phyloP scores from a whole-genome alignment of 1,284 basidiomycete species.

The Rhodotorula sp. region DNA sequence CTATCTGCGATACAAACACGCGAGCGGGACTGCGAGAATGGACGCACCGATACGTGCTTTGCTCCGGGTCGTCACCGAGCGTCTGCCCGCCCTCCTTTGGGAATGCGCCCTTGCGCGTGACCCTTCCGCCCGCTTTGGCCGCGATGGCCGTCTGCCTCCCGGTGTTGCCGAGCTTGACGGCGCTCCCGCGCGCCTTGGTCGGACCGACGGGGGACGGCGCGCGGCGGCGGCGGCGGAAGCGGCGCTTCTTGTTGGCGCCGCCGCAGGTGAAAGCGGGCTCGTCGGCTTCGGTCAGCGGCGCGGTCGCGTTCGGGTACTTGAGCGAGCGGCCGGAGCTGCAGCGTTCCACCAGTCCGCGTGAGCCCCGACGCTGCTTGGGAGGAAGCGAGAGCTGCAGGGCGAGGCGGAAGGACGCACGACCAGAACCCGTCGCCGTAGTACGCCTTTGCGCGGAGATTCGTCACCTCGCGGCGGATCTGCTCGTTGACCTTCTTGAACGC shows the following conservation, averaged over 20 bases:
- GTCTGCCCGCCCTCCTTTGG: constrained; percentile 11
- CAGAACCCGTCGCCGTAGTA: constrained; percentile 41
- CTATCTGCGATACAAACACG: background rate
- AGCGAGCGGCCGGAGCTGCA: constrained; percentile 11
- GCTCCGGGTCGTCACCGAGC: constrained; percentile 15
- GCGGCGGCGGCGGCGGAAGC: background rate
- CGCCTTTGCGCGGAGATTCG: constrained; percentile 6
- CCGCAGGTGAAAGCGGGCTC: constrained; percentile 20
- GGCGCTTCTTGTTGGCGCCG: constrained; percentile 8
- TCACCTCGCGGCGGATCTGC: constrained; percentile 23
- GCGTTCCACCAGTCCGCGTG: too few relatives aligned
- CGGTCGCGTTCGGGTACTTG: background rate
- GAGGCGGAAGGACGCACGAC: constrained; percentile 7
- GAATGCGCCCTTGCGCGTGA: constrained; percentile 25
- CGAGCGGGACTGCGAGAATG: background rate
- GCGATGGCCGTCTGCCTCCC: constrained; percentile 33
- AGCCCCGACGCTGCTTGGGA: too few relatives aligned
- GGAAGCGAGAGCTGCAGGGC: background rate
- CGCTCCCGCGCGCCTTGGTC: constrained; percentile 12
- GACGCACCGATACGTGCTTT: constrained; percentile 29
- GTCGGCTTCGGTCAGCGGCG: background rate
- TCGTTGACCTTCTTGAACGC: constrained; percentile 27
- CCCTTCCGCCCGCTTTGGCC: constrained; percentile 28
- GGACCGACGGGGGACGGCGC: background rate
- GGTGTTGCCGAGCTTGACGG: constrained; percentile 27